Conservation (phyloP, 1,284 basidiomycete genomes). For the Ustilago nuda region DNA sequence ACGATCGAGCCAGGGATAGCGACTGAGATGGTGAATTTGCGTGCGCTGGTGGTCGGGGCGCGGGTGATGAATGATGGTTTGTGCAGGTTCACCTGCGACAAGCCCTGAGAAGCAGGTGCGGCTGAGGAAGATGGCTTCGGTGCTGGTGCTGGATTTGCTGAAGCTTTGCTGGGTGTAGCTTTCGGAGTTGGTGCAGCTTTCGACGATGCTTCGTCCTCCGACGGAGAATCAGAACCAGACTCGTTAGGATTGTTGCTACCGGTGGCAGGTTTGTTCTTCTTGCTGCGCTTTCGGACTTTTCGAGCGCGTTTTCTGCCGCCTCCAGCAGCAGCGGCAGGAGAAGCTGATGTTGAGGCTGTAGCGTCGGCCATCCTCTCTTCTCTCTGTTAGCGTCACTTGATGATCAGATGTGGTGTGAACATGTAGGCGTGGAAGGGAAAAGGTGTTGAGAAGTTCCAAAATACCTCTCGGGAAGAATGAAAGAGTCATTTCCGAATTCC, state of each 20-base stretch:
- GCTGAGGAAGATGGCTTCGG: too few relatives aligned
- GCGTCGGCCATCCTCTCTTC: conserved; percentile 10
- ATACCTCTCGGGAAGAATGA: not conserved
- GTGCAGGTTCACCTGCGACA: conserved; percentile 45
- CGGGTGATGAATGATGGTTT: conserved; percentile 51
- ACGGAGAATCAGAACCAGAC: conserved; percentile 11
- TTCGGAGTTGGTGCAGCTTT: not conserved
- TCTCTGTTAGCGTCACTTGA: too few relatives aligned
- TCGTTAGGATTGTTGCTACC: not conserved
- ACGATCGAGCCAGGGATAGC: conserved; percentile 68
- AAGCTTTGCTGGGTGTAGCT: not conserved
- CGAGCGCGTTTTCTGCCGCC: conserved; percentile 29
- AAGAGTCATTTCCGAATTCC: not conserved
- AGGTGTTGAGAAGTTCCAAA: not conserved
- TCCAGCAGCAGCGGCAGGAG: not conserved
- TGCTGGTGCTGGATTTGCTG: not conserved
- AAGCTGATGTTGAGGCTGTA: conserved; percentile 13
- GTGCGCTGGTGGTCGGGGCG: conserved; percentile 19
- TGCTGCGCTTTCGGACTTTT: conserved; percentile 14
- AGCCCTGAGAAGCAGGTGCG: not conserved
- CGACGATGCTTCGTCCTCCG: conserved; percentile 13
- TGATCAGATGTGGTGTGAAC: not conserved
- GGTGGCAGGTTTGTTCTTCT: conserved; percentile 14
- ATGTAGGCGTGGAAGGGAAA: not conserved
- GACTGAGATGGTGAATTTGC: conserved; percentile 61